phyloP scores from a whole-genome alignment of 495 filamentous ascomycete genomes.

The Aspergillus cavernicola region DNA sequence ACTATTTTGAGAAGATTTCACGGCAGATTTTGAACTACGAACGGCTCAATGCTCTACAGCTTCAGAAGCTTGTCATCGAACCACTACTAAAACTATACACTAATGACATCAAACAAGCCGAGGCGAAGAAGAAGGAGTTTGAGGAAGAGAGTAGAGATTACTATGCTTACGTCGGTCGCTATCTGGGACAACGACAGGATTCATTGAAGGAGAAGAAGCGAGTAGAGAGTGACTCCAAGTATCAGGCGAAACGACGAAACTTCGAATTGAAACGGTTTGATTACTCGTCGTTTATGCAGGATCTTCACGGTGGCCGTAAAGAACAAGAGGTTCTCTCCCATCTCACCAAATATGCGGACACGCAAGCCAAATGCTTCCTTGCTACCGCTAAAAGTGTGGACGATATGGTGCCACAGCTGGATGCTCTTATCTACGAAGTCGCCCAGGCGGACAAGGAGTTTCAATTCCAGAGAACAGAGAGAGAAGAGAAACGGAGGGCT shows the following conservation, averaged over 20 bases:
- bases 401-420: constrained; percentile 80
- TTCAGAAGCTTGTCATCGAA: constrained; percentile 92
- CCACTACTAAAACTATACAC: constrained; percentile 89
- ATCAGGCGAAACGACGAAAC: constrained; percentile 86
- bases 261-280: constrained; percentile 98
- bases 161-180: constrained; percentile 89
- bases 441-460: constrained; percentile 91
- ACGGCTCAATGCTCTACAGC: constrained; percentile 72
- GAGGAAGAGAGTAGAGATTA: constrained; percentile 98
- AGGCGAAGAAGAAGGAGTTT: constrained; percentile 95
- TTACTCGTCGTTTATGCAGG: constrained; percentile 99
- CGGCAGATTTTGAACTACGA: constrained; percentile 87
- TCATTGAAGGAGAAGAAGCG: constrained; percentile 96
- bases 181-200: constrained; percentile 92
- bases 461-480: constrained; percentile 85
- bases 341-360: constrained; percentile 90
- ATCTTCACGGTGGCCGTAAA: constrained; percentile 93
- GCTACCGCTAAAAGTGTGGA: constrained; percentile 82
- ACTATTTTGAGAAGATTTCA: constrained; percentile 97
- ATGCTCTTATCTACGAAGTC: constrained; percentile 88
- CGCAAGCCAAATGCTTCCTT: constrained; percentile 80
- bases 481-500: constrained; percentile 85
- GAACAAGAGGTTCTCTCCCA: constrained; percentile 97
- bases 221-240: constrained; percentile 90
- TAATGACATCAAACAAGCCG: constrained; percentile 95